Conservation (phyloP, 2,329 filamentous ascomycete genomes). For the Scedosporium dehoogii region DNA sequence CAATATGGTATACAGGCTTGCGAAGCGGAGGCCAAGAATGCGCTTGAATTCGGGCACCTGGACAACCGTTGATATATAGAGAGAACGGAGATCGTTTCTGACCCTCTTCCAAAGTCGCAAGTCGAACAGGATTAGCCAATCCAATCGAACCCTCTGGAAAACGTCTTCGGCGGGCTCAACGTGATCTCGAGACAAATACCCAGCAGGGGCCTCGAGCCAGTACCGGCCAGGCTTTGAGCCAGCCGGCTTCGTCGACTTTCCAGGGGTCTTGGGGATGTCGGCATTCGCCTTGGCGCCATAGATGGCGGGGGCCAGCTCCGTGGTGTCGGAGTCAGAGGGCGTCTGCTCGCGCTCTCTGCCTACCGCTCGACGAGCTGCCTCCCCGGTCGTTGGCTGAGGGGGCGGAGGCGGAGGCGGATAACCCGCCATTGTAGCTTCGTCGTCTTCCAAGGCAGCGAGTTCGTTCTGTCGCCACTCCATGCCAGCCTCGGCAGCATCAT, state of each 20-base stretch:
- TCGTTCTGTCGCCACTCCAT: slow-evolving; percentile 46
- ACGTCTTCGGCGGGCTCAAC: slow-evolving; percentile 74
- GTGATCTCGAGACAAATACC: slow-evolving; percentile 52
- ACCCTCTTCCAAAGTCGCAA: slow-evolving; percentile 94
- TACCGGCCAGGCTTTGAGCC: slow-evolving; percentile 57
- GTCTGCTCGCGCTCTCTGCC: slow-evolving; percentile 51
- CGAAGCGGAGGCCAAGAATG: slow-evolving; percentile 83
- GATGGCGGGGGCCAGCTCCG: slow-evolving; percentile 55
- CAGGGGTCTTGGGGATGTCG: slow-evolving; percentile 76
- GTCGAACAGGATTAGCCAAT: slow-evolving; percentile 93
- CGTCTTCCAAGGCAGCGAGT: slow-evolving; percentile 56
- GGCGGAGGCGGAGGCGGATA: slow-evolving; percentile 57
- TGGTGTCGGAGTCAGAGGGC: slow-evolving; percentile 63
- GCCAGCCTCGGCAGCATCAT: slow-evolving; percentile 31
- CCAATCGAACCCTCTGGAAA: slow-evolving; percentile 77
- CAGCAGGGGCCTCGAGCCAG: slow-evolving; percentile 74
- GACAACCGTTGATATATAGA: slow-evolving; percentile 95
- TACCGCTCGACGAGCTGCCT: slow-evolving; percentile 30
- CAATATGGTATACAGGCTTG: slow-evolving; percentile 85
- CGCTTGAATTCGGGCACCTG: slow-evolving; percentile 95
- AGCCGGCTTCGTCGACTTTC: slow-evolving; percentile 31
- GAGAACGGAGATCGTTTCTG: slow-evolving; percentile 76
- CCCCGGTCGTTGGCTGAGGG: slow-evolving; percentile 36
- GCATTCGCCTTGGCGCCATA: slow-evolving; percentile 53
- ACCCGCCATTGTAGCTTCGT: slow-evolving; percentile 69